Evolutionary conservation across 2,329 filamentous ascomycete species (phyloP).

Genomic region (Emericellopsis cladophorae): DNA sequence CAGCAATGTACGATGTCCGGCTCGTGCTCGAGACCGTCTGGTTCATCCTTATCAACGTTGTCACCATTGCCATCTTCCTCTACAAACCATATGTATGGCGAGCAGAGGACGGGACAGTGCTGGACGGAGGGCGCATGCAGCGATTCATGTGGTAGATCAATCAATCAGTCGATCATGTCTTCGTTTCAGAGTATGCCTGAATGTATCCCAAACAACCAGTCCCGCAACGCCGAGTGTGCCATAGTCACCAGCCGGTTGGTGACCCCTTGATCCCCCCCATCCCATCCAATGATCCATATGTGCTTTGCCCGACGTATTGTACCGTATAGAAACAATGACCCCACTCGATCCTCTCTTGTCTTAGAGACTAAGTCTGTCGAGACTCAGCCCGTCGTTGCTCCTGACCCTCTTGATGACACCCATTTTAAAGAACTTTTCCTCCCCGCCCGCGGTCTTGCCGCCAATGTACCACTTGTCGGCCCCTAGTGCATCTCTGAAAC

Average conservation of each 20-base stretch:
- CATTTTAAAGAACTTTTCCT: conserved; percentile 71
- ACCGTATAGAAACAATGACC: too few species aligned
- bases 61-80: conserved; percentile 61
- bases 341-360: neutral
- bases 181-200: neutral
- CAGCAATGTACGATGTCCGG: conserved; percentile 27
- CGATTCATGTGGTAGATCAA: conserved; percentile 65
- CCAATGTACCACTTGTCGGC: conserved; percentile 76
- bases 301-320: too few species aligned
- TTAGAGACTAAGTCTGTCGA: conserved; percentile 66
- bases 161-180: neutral
- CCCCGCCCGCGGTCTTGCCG: conserved; percentile 61
- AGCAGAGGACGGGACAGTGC: conserved; percentile 32
- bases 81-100: conserved; percentile 55
- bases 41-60: conserved; percentile 52
- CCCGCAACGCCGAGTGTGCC: neutral
- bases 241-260: too few species aligned
- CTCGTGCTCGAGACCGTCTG: conserved; percentile 52
- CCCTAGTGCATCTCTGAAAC: conserved; percentile 59
- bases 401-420: conserved; percentile 61
- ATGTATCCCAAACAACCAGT: neutral
- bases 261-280: neutral
- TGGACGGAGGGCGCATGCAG: conserved; percentile 48
- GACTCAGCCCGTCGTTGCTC: conserved; percentile 62
- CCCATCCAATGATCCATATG: neutral